Evolutionary conservation across 805 yeast species (phyloP), one percentile per base, ranked within the genome.

Genomic region (Lachancea meyersii): DNA sequence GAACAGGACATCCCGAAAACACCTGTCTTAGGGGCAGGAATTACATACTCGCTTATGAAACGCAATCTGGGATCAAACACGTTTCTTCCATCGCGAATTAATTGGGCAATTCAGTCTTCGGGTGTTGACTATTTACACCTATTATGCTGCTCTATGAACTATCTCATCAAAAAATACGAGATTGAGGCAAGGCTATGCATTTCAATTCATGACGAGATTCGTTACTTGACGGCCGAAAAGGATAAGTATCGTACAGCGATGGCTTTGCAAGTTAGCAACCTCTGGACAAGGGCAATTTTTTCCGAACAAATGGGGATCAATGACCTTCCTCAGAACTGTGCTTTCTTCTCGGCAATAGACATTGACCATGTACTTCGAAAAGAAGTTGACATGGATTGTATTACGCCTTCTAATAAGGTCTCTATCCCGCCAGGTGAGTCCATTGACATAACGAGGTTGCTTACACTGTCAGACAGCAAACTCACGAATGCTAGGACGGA

Each of bases 21-120:
- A 0, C 98, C 98, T 0, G 88, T 86, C 1, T 63, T 93, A 8
- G 96, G 96, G 1, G 96, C 97, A 4, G 86, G 95, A 11, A 87
- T 93, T 36, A 93, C 99, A 0, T 78, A 78, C 45, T 96, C 97
- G 0, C 68, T 93, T 45, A 73, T 75, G 51, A 73, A 76, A 33
- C 68, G 69, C 41, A 81, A 91, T 59, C 69, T 93, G 52, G 77
- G 76, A 33, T 67, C 76, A 30, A 76, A 76, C 48, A 68, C 78
- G 1, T 93, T 82, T 58, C 65, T 93, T 50, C 93, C 98, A 0
- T 87, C 96, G 1, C 67, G 99, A 54, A 82, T 89, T 49, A 93
- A 93, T 57, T 93, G 99, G 99, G 86, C 96, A 0, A 93, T 93
- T 58, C 99, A 93, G 61, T 86, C 96, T 18, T 86, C 96, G 1